Evolutionary conservation across 179 eudicot genomes (phyloP).

Genomic region (Spergularia azorica): DNA sequence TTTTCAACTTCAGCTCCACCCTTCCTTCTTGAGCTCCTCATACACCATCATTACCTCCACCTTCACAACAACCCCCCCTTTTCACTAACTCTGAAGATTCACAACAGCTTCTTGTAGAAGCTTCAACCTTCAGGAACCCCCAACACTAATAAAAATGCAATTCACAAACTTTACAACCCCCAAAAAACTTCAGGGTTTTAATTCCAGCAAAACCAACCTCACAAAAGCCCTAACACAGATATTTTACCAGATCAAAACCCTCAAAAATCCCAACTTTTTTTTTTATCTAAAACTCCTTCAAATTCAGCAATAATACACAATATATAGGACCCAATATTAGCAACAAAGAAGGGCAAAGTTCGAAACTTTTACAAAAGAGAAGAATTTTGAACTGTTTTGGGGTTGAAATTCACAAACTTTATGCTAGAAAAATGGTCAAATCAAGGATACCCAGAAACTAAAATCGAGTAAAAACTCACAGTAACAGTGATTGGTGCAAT

Average conservation of each 20-base stretch:
- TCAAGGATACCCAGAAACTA: constrained; percentile 17
- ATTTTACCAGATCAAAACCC: constrained; percentile 28
- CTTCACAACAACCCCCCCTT: background rate
- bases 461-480: background rate
- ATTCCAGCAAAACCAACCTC: constrained; percentile 8
- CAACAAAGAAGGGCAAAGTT: background rate
- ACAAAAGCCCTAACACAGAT: constrained; percentile 18
- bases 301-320: constrained; percentile 6
- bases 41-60: constrained; percentile 29
- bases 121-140: constrained; percentile 12
- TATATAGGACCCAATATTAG: constrained; percentile 7
- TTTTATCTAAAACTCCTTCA: constrained; percentile 4
- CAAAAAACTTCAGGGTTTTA: background rate
- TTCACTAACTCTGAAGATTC: background rate
- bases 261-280: constrained; percentile 4
- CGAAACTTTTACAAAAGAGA: constrained; percentile 5
- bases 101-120: background rate
- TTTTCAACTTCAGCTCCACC: constrained; percentile 30
- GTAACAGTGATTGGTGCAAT: background rate
- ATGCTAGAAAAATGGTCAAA: constrained; percentile 1
- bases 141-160: constrained; percentile 12
- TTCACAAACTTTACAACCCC: constrained; percentile 8
- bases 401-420: constrained; percentile 13
- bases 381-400: background rate
- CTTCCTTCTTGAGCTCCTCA: constrained; percentile 22